phyloP scores from a whole-genome alignment of 441 rosid species.

The Gossypium lobatum region DNA sequence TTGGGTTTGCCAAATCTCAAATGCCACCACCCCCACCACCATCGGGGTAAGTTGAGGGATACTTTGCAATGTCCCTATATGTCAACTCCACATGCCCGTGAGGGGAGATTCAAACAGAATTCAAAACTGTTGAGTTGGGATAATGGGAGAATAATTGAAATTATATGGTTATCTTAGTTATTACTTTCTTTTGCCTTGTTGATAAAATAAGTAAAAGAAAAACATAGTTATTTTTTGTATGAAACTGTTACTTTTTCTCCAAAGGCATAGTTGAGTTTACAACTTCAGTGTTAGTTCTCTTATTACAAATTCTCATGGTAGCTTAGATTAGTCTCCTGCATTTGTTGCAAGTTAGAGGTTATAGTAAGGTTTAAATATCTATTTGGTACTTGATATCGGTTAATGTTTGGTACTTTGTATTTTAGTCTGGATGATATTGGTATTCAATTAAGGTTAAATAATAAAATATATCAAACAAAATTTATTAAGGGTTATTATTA shows the following conservation, averaged over 20 bases:
- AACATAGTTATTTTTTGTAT: not conserved
- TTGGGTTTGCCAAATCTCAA: conserved; percentile 74
- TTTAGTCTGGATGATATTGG: no score
- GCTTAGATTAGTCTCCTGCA: no score
- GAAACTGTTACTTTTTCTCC: not conserved
- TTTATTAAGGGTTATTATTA: no score
- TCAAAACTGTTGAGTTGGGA: not conserved
- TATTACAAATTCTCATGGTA: no score
- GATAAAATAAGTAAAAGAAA: no score
- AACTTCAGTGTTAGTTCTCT: no score
- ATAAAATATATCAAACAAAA: no score
- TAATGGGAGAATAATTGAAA: not conserved
- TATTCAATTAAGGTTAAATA: no score
- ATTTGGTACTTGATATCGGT: no score
- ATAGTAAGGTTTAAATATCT: no score
- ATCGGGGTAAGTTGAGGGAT: conserved; percentile 26
- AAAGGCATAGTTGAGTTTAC: not conserved
- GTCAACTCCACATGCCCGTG: not conserved
- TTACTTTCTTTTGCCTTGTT: not conserved
- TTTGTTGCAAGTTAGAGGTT: no score
- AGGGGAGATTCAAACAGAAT: conserved; percentile 2
- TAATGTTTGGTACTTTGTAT: no score
- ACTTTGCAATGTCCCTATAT: not conserved
- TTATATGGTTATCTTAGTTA: not conserved
- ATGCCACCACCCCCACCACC: conserved; percentile 51